A percentile compares a stretch with the other conserved stretches of the same genome.
Evolutionary conservation across 2,329 filamentous ascomycete species (phyloP).

Genomic region (Colletotrichum orchidophilum): DNA sequence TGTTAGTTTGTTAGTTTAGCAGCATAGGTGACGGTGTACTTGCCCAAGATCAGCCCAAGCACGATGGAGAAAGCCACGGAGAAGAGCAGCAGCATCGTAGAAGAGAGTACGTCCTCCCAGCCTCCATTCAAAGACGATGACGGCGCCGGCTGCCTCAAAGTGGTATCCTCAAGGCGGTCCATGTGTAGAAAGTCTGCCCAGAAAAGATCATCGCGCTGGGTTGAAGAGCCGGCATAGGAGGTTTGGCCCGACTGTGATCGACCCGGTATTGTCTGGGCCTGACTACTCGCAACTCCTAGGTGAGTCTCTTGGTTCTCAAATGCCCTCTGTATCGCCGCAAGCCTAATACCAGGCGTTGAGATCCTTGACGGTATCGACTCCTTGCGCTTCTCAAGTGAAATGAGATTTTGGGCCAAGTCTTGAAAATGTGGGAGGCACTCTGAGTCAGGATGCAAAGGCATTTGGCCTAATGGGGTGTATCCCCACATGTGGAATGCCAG

Average conservation of each 20-base stretch:
- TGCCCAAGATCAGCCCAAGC: slow-evolving; percentile 22
- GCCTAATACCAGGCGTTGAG: slow-evolving; percentile 11
- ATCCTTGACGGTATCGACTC: not conserved
- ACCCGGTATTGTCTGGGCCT: slow-evolving; percentile 12
- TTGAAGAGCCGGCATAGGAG: not conserved
- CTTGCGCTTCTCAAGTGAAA: slow-evolving; percentile 28
- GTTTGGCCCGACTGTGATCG: not conserved
- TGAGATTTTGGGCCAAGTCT: slow-evolving; percentile 37
- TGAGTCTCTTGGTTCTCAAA: slow-evolving; percentile 16
- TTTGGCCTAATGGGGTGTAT: not conserved
- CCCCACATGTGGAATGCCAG: slow-evolving; percentile 38
- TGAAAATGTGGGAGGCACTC: slow-evolving; percentile 34
- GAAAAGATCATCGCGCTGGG: slow-evolving; percentile 9
- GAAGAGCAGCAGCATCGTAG: slow-evolving; percentile 33
- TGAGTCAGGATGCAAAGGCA: not conserved
- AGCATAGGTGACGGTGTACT: not conserved
- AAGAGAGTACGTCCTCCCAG: slow-evolving; percentile 30
- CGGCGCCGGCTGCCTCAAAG: not conserved
- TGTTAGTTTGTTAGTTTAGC: not conserved
- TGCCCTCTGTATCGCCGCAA: slow-evolving; percentile 24
- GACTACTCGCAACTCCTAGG: not conserved
- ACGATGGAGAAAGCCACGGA: slow-evolving; percentile 33
- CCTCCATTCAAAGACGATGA: not conserved
- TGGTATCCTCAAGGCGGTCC: slow-evolving; percentile 21
- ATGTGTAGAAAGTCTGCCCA: slow-evolving; percentile 28